Base-by-base conservation (phyloP, 2,329 filamentous ascomycete genomes). In the Endoconidiophora laricicola region DNA sequence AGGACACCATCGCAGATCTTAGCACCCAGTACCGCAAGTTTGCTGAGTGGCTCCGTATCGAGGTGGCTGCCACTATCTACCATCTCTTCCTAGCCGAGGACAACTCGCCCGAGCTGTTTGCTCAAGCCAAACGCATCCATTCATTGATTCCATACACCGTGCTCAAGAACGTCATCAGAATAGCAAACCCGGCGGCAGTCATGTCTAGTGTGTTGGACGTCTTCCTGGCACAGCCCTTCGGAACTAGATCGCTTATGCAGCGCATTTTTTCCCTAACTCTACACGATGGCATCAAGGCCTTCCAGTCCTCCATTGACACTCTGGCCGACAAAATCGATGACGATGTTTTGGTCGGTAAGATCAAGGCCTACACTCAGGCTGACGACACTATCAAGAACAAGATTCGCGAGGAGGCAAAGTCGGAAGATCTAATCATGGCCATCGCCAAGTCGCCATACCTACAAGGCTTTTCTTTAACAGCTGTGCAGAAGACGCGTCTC, bases 21-120 rank as follows among this genome's bases (percentile, higher is more conserved):
- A 94, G 86, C 60, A 81, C 93, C 9, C 88, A 96, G 62, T 96
- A 96, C 63, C 85, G 91, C 60, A 98, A 96, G 63, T 96, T 98
- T 61, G 90, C 90, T 16, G 91, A 98, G 64, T 98, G 91, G 91
- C 70, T 96, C 46, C 81, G 91, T 38, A 98, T 98, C 60, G 91
- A 98, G 66, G 81, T 98, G 45, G 91, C 91, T 22, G 91, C 91
- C 39, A 95, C 91, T 20, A 79, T 96, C 53, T 98, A 98, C 61
- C 91, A 98, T 63, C 71, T 98, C 33, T 98, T 98, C 71, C 73
- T 98, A 42, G 91, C 91, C 4, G 91, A 98, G 63, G 91, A 98
- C 66, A 98, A 98, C 64, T 95, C 90, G 0, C 88, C 91, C 1
- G 91, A 98, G 61, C 66, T 98, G 26, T 96, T 96, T 63, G 86